Evolutionary conservation across 768 basidiomycete species (phyloP).

Genomic region (Leccinum incarnatum): DNA sequence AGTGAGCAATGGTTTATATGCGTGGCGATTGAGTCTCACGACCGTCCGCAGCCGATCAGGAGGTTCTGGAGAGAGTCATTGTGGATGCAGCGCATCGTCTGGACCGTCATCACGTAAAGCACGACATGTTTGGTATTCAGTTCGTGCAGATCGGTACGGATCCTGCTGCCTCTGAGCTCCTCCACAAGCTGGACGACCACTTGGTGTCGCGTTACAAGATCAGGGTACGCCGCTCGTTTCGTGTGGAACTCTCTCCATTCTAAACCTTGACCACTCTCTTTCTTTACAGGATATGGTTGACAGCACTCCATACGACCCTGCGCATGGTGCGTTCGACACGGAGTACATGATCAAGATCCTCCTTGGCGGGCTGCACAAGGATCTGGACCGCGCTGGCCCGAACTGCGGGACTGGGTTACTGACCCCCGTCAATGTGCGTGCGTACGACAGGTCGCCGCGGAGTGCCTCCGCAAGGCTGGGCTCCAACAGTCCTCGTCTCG

Average conservation of each 20-base stretch:
- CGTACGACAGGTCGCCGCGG: background rate
- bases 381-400: conserved; percentile 13
- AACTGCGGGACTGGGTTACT: conserved; percentile 9
- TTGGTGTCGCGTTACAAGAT: conserved; percentile 32
- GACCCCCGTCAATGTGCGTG: background rate
- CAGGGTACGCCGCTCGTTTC: conserved; percentile 16
- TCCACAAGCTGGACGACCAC: conserved; percentile 41
- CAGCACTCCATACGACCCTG: conserved; percentile 39
- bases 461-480: conserved; percentile 8
- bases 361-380: conserved; percentile 25
- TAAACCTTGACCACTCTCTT: background rate
- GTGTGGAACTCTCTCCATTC: background rate
- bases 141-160: conserved; percentile 47
- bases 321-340: conserved; percentile 30
- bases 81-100: conserved; percentile 39
- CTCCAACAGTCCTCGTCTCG: conserved; percentile 13
- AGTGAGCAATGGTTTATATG: conserved; percentile 27
- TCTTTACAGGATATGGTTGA: conserved; percentile 44
- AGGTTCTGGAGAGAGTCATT: conserved; percentile 28
- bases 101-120: conserved; percentile 33
- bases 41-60: conserved; percentile 26
- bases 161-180: conserved; percentile 35
- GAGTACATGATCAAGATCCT: conserved; percentile 37
- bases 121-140: conserved; percentile 43
- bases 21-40: background rate